These are phyloP conservation scores for Fomitopsis schrenkii DNA, from an alignment of 1,284 basidiomycete genomes.

Conservation along the genomic window DNA sequence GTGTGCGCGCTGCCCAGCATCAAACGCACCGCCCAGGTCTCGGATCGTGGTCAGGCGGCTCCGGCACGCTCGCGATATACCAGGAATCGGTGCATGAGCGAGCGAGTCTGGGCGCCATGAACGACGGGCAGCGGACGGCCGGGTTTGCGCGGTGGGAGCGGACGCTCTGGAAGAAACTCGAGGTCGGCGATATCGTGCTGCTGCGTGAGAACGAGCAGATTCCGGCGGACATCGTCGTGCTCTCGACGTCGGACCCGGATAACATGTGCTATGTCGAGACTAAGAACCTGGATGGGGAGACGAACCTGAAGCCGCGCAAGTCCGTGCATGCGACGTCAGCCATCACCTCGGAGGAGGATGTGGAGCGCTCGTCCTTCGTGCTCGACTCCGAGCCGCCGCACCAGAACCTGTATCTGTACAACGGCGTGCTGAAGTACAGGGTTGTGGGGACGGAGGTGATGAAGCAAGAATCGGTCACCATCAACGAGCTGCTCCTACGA, in stretches of 20 bases:
- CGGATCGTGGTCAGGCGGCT: constrained; percentile 21
- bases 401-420: constrained; percentile 90
- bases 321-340: constrained; percentile 74
- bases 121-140: constrained; percentile 64
- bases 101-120: constrained; percentile 65
- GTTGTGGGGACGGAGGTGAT: constrained; percentile 46
- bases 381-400: constrained; percentile 93
- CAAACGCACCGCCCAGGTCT: constrained; percentile 5
- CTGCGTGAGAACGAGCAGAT: constrained; percentile 93
- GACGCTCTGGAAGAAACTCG: constrained; percentile 97
- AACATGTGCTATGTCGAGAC: constrained; percentile 89
- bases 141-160: constrained; percentile 90
- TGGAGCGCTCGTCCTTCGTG: constrained; percentile 83
- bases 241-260: constrained; percentile 84
- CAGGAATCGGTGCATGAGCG: constrained; percentile 54
- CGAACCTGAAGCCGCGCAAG: constrained; percentile 88
- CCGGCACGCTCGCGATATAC: constrained; percentile 35
- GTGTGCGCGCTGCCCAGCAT: neutral
- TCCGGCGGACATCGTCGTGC: constrained; percentile 90
- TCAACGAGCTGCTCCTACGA: constrained; percentile 91
- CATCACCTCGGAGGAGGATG: constrained; percentile 86
- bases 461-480: constrained; percentile 70
- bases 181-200: constrained; percentile 94
- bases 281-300: constrained; percentile 96
- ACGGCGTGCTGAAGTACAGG: constrained; percentile 78